These are phyloP conservation scores for Lactarius sanguifluus DNA, from an alignment of 768 basidiomycete species.

Conservation along the genomic window DNA sequence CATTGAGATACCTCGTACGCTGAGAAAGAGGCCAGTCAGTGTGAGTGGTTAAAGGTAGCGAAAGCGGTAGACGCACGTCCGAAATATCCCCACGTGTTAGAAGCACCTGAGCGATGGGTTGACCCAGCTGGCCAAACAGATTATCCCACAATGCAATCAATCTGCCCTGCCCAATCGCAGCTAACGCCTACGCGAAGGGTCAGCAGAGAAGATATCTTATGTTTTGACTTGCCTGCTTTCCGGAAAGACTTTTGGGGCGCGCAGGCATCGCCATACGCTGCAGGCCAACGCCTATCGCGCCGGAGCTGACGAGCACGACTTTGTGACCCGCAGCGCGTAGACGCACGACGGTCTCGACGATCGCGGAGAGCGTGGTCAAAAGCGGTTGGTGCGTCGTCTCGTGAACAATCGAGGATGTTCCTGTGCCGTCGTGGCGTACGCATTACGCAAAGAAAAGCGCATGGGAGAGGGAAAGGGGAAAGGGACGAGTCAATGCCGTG, in stretches of 20 bases:
- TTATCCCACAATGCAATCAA: constrained; percentile 98
- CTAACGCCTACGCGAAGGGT: constrained; percentile 67
- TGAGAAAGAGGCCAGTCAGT: constrained; percentile 37
- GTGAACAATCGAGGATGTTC: constrained; percentile 96
- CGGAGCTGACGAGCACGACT: constrained; percentile 93
- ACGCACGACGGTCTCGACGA: constrained; percentile 87
- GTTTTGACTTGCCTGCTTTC: constrained; percentile 73
- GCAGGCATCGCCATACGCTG: constrained; percentile 85
- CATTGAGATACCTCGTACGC: constrained; percentile 95
- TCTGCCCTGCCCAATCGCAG: constrained; percentile 95
- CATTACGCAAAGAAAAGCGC: not conserved
- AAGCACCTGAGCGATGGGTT: constrained; percentile 94
- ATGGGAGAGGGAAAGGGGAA: not conserved
- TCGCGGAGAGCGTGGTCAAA: constrained; percentile 83
- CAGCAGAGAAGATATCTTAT: constrained; percentile 20
- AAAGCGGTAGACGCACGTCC: constrained; percentile 58
- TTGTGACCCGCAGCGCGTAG: constrained; percentile 83
- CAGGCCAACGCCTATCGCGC: constrained; percentile 95
- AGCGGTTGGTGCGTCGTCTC: constrained; percentile 91
- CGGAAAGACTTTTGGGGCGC: constrained; percentile 79
- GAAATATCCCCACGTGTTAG: constrained; percentile 96
- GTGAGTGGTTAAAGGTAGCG: not conserved
- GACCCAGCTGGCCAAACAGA: constrained; percentile 88
- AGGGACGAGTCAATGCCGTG: constrained; percentile 1
- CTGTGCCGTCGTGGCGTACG: constrained; percentile 39